phyloP scores from a whole-genome alignment of 345 rosid genomes.

The Mangifera indica region DNA sequence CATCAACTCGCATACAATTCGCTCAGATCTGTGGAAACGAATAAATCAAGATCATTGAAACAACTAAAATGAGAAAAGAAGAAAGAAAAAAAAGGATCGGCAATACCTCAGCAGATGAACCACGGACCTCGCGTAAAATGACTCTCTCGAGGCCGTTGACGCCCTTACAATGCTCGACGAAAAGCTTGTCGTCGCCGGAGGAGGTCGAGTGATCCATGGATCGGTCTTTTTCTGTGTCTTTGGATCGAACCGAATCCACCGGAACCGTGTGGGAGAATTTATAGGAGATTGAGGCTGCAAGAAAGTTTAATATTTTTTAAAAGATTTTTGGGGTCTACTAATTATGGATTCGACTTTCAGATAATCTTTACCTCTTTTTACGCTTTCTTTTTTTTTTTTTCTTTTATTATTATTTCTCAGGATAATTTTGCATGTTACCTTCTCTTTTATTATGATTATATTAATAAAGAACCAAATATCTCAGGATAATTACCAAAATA shows the following conservation, averaged over 20 bases:
- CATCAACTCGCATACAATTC: no score
- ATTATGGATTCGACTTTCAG: neutral
- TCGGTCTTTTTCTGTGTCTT: constrained; percentile 1
- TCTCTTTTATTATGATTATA: no score
- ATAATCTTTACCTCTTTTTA: constrained; percentile 1
- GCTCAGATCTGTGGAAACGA: neutral
- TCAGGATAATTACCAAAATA: no score
- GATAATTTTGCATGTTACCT: no score
- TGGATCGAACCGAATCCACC: constrained; percentile 14
- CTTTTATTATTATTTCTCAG: neutral
- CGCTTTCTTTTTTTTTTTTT: neutral
- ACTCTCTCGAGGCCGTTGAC: constrained; percentile 72
- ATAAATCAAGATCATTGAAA: no score
- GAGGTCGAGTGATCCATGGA: constrained; percentile 17
- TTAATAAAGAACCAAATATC: no score
- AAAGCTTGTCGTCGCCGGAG: constrained; percentile 20
- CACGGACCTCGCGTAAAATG: constrained; percentile 55
- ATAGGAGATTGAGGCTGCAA: neutral
- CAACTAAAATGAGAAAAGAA: no score
- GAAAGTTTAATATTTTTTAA: neutral
- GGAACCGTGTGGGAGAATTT: neutral
- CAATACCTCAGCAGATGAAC: constrained; percentile 72
- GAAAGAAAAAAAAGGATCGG: neutral
- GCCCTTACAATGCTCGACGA: constrained; percentile 58
- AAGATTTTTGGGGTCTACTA: neutral